Conservation (phyloP, 2,329 filamentous ascomycete genomes). For the Epicoccum sorghinum region DNA sequence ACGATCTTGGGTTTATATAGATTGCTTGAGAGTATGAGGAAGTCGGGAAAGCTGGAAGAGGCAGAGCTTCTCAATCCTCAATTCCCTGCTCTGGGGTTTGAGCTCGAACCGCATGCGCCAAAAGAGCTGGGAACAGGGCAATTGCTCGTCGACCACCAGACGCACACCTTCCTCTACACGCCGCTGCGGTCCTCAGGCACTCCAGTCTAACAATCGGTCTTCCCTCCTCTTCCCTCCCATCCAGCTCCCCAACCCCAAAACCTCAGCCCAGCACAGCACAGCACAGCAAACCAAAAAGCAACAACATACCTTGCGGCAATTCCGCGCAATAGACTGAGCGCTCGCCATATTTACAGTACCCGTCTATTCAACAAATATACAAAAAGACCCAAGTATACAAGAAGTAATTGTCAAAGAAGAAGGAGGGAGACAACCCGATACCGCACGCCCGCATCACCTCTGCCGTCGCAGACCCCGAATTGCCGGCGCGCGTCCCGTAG, state of each 20-base stretch:
- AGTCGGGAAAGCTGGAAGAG: not conserved
- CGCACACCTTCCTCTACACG: too few species aligned
- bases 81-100: too few species aligned
- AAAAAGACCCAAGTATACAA: constrained; percentile 3
- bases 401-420: not conserved
- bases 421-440: too few species aligned
- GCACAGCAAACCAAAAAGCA: not conserved
- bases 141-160: too few species aligned
- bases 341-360: constrained; percentile 35
- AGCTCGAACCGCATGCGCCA: too few species aligned
- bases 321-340: constrained; percentile 48
- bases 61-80: too few species aligned
- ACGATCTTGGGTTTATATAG: not conserved
- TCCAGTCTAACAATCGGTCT: too few species aligned
- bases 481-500: constrained; percentile 4
- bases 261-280: not conserved
- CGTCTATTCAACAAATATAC: not conserved
- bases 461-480: constrained; percentile 2
- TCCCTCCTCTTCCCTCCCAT: not conserved
- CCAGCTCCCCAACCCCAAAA: too few species aligned
- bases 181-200: too few species aligned
- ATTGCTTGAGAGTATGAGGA: not conserved
- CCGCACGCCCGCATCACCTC: not conserved
- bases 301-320: constrained; percentile 55
- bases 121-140: too few species aligned